phyloP scores from a whole-genome alignment of 805 yeast genomes.

The Saturnispora kantuleensis region DNA sequence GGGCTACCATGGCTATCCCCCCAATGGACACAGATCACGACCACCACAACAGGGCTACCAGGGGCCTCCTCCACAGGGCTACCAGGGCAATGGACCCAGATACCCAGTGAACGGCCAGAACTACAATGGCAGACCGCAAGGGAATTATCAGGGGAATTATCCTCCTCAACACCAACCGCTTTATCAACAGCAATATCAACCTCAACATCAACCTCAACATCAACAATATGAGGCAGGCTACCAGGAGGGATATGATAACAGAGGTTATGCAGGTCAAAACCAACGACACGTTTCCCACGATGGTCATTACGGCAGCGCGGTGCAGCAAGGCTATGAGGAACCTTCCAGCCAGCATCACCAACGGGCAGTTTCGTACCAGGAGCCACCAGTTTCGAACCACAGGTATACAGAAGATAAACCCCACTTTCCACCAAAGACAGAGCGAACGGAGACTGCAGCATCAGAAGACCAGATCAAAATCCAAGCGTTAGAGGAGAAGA shows the following conservation, averaged over 20 bases:
- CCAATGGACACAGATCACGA: not conserved
- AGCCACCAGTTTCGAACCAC: not conserved
- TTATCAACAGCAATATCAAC: not conserved
- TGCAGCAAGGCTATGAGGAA: not conserved
- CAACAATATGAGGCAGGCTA: not conserved
- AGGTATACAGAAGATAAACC: not conserved
- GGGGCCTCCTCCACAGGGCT: too few species aligned
- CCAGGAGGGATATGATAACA: too few species aligned
- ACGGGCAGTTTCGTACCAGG: slow-evolving; percentile 1
- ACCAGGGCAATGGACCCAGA: too few species aligned
- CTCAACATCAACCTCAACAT: not conserved
- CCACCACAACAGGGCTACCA: slow-evolving; percentile 1
- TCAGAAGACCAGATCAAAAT: slow-evolving; percentile 16
- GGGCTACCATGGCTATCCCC: not conserved
- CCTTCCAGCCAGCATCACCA: not conserved
- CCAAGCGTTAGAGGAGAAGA: slow-evolving; percentile 25
- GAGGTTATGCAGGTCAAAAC: not conserved
- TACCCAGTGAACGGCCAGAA: too few species aligned
- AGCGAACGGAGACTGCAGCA: not conserved
- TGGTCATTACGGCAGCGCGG: not conserved
- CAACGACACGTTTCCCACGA: slow-evolving; percentile 7
- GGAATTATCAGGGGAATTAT: not conserved
- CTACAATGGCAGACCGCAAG: too few species aligned
- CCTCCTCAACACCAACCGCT: not conserved
- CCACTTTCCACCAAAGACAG: not conserved